phyloP scores from a whole-genome alignment of 148 eudicot genomes.

The Rhododendron kiyosumense region DNA sequence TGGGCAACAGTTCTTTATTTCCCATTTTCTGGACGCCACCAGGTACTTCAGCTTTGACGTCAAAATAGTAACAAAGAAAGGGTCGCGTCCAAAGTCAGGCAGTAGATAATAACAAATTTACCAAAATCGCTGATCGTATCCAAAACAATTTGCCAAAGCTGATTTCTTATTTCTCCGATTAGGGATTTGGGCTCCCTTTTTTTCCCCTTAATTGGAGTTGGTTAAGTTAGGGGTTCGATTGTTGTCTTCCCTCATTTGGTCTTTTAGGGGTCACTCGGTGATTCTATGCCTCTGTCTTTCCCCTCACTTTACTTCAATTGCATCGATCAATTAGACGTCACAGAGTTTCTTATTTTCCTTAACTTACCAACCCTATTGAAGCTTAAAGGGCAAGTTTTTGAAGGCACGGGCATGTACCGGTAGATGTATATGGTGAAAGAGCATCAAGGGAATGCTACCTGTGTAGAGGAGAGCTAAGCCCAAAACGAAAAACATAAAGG shows the following conservation, averaged over 20 bases:
- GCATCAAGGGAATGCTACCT: not conserved
- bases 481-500: not conserved
- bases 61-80: not conserved
- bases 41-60: not conserved
- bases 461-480: not conserved
- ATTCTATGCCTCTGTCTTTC: not conserved
- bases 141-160: not conserved
- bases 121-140: not conserved
- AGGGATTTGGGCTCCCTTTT: not conserved
- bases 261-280: not conserved
- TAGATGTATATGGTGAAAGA: not conserved
- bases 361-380: not conserved
- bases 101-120: not conserved
- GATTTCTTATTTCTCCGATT: not conserved
- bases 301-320: not conserved
- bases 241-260: not conserved
- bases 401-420: not conserved
- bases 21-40: not conserved
- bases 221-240: not conserved
- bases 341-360: not conserved
- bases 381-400: not conserved
- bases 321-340: not conserved
- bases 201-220: not conserved
- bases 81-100: not conserved
- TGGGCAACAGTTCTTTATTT: not conserved